Base-by-base conservation (phyloP, 2,329 filamentous ascomycete species). In the Cryphonectria naterciae region DNA sequence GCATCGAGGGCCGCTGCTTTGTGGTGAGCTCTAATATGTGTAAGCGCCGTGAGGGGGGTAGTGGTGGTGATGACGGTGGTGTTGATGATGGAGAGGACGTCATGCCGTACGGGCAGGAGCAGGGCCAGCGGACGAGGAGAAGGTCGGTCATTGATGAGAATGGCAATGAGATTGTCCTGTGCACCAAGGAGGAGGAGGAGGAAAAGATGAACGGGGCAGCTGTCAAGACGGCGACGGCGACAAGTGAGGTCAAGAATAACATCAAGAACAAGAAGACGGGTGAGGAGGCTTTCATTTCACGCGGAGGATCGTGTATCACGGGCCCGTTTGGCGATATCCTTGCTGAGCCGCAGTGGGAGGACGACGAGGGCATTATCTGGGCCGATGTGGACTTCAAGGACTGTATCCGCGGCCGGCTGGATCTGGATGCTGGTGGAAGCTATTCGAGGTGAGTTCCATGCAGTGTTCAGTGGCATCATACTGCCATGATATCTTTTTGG, bases 21-120 rank as follows among this genome's bases (percentile, higher is more conserved):
- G 94, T 98, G 25, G 83, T 98, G 4, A 94, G 89, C 77, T 90
- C 93, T 61, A 97, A 97, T 79, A 95, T 97, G 84, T 95, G 92
- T 77, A 87, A 93, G 4, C 87, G 85, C 73, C 85, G 82, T 74
- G 86, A 84, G 3, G 87, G 85, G 73, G 85, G 74, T 86, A 84
- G 62, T 32, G 32, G 32, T 32, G 82, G 90, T 72, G 78, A 91
- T 2, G 62, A 17, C n/a, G 46, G 25, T n/a, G 54, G 22, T 2
- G 49, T 15, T 8, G 60, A 82, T 68, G 80, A 83, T 25, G 81
- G 80, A 13, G 37, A n/a, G 43, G 81, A 87, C 73, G 84, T 86
- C 70, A 84, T 43, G 28, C 41, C 85, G 56, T 81, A 83, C 60
- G 49, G 64, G 56, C 19, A 68, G 54, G 65, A 49, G 52, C 63